phyloP scores from a whole-genome alignment of 2,329 filamentous ascomycete species.

The Talaromyces amestolkiae region DNA sequence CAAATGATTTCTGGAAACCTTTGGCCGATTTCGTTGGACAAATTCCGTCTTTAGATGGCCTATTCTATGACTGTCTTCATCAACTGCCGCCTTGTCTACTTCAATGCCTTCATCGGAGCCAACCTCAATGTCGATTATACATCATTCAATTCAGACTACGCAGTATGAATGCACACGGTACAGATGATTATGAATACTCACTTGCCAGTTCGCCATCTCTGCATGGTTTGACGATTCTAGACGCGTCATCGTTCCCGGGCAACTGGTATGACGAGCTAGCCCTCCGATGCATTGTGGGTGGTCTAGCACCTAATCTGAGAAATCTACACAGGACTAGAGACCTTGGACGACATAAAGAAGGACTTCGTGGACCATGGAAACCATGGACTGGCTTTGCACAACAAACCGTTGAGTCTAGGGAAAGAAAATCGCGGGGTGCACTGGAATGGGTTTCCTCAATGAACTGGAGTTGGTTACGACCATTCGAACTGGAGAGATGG shows the following conservation, averaged over 20 bases:
- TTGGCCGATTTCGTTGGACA: background rate
- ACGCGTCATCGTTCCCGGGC: background rate
- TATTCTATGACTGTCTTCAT: background rate
- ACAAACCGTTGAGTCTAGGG: background rate
- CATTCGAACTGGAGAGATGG: background rate
- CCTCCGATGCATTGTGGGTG: background rate
- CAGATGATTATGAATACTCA: background rate
- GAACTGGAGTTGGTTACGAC: background rate
- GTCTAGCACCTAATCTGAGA: background rate
- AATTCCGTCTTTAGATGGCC: background rate
- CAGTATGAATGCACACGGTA: background rate
- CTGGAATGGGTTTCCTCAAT: background rate
- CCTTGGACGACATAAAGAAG: too few species aligned
- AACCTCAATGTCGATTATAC: background rate
- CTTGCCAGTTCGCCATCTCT: background rate
- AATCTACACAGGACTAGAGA: background rate
- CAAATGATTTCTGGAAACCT: background rate
- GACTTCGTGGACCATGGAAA: too few species aligned
- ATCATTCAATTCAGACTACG: background rate
- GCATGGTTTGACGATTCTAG: background rate
- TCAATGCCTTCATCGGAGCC: background rate
- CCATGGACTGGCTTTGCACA: background rate
- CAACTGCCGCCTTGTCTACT: background rate
- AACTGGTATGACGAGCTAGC: background rate
- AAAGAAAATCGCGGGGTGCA: background rate